A percentile compares a stretch with the other conserved stretches of the same genome.
Conservation (phyloP, 768 basidiomycete species). For the Boletus vinaceobasis region DNA sequence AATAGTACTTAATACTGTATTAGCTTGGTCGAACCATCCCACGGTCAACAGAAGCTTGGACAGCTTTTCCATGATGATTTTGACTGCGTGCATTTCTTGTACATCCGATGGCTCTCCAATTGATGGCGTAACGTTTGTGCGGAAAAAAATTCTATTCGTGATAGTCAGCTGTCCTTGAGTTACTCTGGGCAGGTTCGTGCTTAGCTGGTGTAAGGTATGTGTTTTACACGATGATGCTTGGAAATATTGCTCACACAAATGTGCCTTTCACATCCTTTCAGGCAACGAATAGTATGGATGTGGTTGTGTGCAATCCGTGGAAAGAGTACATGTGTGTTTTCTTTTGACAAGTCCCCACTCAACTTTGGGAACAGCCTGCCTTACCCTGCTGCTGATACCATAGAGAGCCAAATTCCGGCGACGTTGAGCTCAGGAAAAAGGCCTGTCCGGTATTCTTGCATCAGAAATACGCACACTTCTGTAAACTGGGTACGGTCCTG, state of each 20-base stretch:
- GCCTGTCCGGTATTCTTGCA: too few species aligned
- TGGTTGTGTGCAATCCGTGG: background rate
- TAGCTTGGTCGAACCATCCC: too few species aligned
- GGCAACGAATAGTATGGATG: background rate
- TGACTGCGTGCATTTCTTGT: background rate
- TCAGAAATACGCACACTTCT: too few species aligned
- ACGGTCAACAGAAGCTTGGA: background rate
- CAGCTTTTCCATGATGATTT: slow-evolving; percentile 9
- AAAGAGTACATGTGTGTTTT: background rate
- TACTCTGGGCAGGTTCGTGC: background rate
- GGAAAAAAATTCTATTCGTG: background rate
- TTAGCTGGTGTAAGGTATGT: background rate
- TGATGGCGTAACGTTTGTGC: background rate
- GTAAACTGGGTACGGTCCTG: too few species aligned
- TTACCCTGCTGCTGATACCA: too few species aligned
- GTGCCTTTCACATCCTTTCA: background rate
- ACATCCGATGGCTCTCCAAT: too few species aligned
- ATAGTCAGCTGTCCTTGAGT: background rate
- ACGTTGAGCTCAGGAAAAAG: background rate
- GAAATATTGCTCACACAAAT: background rate
- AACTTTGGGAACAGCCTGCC: background rate
- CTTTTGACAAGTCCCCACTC: background rate
- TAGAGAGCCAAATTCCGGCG: background rate
- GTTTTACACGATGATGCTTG: too few species aligned
- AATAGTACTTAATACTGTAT: background rate